Base-by-base conservation (phyloP, 2,329 filamentous ascomycete genomes). In the Aureobasidium melanogenum region DNA sequence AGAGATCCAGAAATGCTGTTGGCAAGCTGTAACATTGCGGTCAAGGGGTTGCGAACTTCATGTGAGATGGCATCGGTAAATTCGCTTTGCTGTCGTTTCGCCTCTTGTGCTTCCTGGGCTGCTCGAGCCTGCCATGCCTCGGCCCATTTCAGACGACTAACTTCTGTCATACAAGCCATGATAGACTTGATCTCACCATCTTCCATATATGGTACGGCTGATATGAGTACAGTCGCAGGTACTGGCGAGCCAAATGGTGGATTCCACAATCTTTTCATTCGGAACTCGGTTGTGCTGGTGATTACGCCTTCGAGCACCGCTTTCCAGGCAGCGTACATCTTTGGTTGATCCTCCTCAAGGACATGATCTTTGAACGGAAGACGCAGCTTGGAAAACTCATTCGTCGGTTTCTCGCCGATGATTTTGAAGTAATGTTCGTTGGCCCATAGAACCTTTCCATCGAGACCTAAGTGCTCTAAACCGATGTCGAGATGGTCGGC, bases 321-420 rank as follows among this genome's bases (percentile, higher is more conserved):
- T 6, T 70, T 59, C 78, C 78, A 80, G 39, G 74, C 76, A 1
- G 72, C 64, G 7, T 71, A 64, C 62, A 75, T 71, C 1, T 65
- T 66, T 4, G 68, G 30, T 56, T 9, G 59, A 28, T 75, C 76
- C 30, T 67, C 68, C 2, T 75, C 73, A 5, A 70, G 65, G 32
- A 81, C 71, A 14, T 75, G 69, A 7, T 75, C 70, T 50, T 75
- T 72, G 70, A 75, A 80, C 65, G 78, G 74, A 22, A 77, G 28
- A 72, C 26, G 69, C 70, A 14, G 74, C 68, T 0, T 14, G 1
- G 14, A 8, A 8, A 56, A 58, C 0, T 32, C 30, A 8, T 19
- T n/a, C 1, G 77, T 75, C 22, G 74, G 67, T 0, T 68, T 66
- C 24, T 62, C 36, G 1, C 56, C 63, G 19, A 59, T 52, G 8